phyloP scores from a whole-genome alignment of 2,329 filamentous ascomycete genomes.

The Pestalotiopsis sp. region DNA sequence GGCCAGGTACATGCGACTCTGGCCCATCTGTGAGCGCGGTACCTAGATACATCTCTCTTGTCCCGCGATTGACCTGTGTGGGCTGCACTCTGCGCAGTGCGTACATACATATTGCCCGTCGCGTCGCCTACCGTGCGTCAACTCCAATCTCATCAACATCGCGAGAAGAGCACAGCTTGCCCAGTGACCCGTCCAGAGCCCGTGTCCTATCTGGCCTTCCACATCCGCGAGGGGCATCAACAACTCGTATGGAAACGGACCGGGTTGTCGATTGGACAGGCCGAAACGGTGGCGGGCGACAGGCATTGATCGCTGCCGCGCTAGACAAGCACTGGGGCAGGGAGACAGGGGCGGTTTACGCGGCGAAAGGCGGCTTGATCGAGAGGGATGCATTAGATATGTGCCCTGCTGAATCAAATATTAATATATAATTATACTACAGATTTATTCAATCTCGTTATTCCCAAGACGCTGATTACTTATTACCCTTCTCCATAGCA shows the following conservation, averaged over 20 bases:
- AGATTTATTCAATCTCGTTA: slow-evolving; percentile 1
- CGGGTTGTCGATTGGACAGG: slow-evolving; percentile 8
- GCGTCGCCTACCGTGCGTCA: neutral
- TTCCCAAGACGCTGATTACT: neutral
- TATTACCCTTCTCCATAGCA: neutral
- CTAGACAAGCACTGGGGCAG: slow-evolving; percentile 12
- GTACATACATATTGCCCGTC: neutral
- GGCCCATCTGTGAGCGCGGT: neutral
- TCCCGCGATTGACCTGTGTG: neutral
- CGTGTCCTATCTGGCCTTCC: slow-evolving; percentile 7
- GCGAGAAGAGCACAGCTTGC: neutral
- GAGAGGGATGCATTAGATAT: slow-evolving; percentile 6
- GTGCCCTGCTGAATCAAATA: neutral
- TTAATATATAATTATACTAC: slow-evolving; percentile 4
- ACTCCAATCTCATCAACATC: neutral
- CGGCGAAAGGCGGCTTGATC: slow-evolving; percentile 8
- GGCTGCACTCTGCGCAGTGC: no score
- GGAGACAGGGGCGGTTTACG: slow-evolving; percentile 10
- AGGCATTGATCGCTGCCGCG: slow-evolving; percentile 15
- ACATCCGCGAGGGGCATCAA: slow-evolving; percentile 4
- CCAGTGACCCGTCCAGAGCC: neutral
- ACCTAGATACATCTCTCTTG: neutral
- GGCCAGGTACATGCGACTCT: neutral
- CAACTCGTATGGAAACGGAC: slow-evolving; percentile 7
- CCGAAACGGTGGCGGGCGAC: slow-evolving; percentile 8